A percentile compares a stretch with the other conserved stretches of the same genome.
Conservation (phyloP, 192 early-diverging fungal genomes). For the Coemansia sp. region DNA sequence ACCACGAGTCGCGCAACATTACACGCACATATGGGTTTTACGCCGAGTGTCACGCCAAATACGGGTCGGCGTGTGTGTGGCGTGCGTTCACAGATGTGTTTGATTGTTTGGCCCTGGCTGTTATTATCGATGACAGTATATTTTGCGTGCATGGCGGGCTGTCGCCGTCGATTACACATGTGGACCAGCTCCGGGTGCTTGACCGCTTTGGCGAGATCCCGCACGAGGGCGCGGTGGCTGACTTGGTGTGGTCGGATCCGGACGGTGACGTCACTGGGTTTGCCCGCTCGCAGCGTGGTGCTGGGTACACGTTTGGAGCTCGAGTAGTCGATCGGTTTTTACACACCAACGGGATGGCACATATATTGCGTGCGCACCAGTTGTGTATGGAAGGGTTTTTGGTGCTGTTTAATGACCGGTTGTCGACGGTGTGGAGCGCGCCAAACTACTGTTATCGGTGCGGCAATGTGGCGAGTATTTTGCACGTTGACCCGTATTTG, state of each 20-base stretch:
- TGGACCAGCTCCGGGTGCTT: conserved; percentile 94
- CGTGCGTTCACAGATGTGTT: conserved; percentile 97
- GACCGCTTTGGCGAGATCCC: conserved; percentile 94
- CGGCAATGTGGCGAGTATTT: conserved; percentile 94
- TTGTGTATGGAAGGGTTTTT: conserved; percentile 91
- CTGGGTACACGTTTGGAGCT: conserved; percentile 88
- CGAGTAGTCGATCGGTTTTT: conserved; percentile 84
- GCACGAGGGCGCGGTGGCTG: conserved; percentile 86
- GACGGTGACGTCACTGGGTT: conserved; percentile 89
- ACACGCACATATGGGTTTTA: conserved; percentile 99
- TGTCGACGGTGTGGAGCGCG: conserved; percentile 81
- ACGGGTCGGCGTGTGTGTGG: conserved; percentile 98
- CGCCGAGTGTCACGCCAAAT: conserved; percentile 98
- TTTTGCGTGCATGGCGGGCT: conserved; percentile 99
- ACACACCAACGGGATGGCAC: conserved; percentile 93
- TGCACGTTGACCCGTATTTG: conserved; percentile 67
- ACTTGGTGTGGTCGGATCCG: conserved; percentile 86
- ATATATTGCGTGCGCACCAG: conserved; percentile 95
- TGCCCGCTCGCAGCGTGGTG: conserved; percentile 85
- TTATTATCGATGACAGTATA: conserved; percentile 95
- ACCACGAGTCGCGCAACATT: conserved; percentile 98
- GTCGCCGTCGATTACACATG: conserved; percentile 89
- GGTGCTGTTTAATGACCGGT: conserved; percentile 71
- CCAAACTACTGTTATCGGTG: conserved; percentile 80
- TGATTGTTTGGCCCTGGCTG: conserved; percentile 94